Conservation (phyloP, 2,329 filamentous ascomycete species). For the Teratosphaeria viscida region DNA sequence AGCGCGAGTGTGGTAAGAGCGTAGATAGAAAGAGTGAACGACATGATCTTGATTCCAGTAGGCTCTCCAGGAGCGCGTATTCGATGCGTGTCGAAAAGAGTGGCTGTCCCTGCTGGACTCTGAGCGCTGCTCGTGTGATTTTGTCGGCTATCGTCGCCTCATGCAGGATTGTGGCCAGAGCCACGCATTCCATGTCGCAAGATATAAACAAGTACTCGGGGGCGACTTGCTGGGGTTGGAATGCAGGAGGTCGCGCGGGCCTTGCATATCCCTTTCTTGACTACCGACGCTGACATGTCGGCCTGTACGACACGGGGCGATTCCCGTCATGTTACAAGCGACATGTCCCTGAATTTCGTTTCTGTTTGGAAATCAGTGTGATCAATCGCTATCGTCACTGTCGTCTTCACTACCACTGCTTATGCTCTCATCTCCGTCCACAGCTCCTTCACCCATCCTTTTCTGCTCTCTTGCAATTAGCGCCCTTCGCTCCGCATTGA, state of each 20-base stretch:
- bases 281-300: not conserved
- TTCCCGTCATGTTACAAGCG: not conserved
- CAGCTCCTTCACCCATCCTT: not conserved
- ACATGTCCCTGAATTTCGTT: too few relatives aligned
- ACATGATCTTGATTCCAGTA: constrained; percentile 9
- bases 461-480: constrained; percentile 24
- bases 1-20: constrained; percentile 6
- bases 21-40: constrained; percentile 9
- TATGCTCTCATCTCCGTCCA: constrained; percentile 1
- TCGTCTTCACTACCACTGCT: constrained; percentile 2
- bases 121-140: not conserved
- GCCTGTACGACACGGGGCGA: not conserved
- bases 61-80: not conserved
- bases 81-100: not conserved
- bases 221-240: constrained; percentile 14
- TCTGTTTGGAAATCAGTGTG: not conserved
- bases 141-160: constrained; percentile 7
- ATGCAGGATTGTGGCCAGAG: constrained; percentile 4
- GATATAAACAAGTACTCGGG: constrained; percentile 23
- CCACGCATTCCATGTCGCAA: constrained; percentile 17
- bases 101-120: not conserved
- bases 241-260: constrained; percentile 12
- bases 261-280: constrained; percentile 2
- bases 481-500: constrained; percentile 32
- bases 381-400: not conserved